Percentiles rank a stretch among this genome's conserved stretches.
These are phyloP conservation scores for Cyclotella atomus DNA, from an alignment of 108 stramenopile species.

Conservation along the genomic window DNA sequence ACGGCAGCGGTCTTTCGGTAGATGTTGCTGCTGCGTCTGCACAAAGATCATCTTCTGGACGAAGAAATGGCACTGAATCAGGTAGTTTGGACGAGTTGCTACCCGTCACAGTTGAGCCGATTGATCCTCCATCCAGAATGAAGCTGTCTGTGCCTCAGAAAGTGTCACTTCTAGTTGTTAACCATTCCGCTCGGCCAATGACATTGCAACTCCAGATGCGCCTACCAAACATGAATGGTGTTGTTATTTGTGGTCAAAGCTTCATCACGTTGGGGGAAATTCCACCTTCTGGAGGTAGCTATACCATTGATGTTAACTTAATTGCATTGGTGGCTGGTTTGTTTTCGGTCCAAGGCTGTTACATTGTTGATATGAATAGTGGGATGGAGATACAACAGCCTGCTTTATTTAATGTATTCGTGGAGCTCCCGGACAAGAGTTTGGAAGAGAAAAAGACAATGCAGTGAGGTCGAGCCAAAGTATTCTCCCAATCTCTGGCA, in stretches of 20 bases:
- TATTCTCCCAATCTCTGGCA: no score
- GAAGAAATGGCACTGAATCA: constrained; percentile 10
- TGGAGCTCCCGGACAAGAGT: constrained; percentile 36
- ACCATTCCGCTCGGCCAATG: constrained; percentile 71
- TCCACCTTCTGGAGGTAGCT: constrained; percentile 69
- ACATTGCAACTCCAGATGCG: constrained; percentile 80
- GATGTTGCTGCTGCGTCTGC: constrained; percentile 80
- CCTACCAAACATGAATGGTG: constrained; percentile 69
- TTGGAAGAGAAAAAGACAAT: constrained; percentile 33
- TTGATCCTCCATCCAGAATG: constrained; percentile 73
- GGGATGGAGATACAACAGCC: constrained; percentile 77
- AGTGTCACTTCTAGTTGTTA: constrained; percentile 72
- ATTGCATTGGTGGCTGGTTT: constrained; percentile 70
- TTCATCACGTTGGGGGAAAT: constrained; percentile 68
- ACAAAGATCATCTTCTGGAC: constrained; percentile 38
- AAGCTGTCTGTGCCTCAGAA: constrained; percentile 50
- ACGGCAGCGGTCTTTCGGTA: constrained; percentile 76
- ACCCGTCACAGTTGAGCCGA: constrained; percentile 84
- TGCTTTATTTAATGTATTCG: constrained; percentile 73
- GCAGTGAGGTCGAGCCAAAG: neutral
- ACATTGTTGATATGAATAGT: constrained; percentile 67
- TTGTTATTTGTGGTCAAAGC: constrained; percentile 73
- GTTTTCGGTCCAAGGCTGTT: constrained; percentile 69
- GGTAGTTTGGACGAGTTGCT: constrained; percentile 54
- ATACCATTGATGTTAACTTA: constrained; percentile 52